phyloP scores from a whole-genome alignment of 345 rosid species.

The Cochlearia excelsa region DNA sequence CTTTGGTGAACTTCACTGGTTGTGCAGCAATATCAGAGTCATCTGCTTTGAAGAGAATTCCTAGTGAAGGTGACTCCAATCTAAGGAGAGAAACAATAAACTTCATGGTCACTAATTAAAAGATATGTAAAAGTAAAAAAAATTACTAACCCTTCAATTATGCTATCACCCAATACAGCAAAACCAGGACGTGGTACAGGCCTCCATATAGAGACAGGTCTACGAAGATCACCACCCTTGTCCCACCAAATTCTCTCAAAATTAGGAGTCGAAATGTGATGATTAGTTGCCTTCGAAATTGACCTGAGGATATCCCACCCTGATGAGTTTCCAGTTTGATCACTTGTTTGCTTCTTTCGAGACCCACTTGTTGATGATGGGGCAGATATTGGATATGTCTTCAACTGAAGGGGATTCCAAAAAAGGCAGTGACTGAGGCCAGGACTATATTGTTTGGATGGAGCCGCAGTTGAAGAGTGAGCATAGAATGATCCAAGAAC shows the following conservation, averaged over 20 bases:
- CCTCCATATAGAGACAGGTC: conserved; percentile 94
- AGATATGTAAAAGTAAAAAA: neutral
- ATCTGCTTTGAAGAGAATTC: conserved; percentile 74
- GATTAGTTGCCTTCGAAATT: conserved; percentile 60
- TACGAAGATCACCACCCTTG: conserved; percentile 83
- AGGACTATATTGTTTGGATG: conserved; percentile 50
- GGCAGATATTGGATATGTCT: conserved; percentile 42
- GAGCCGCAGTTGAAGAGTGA: conserved; percentile 61
- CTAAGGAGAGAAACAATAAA: conserved; percentile 41
- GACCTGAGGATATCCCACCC: conserved; percentile 85
- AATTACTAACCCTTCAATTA: conserved; percentile 77
- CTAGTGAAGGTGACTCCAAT: conserved; percentile 87
- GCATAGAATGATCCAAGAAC: conserved; percentile 88
- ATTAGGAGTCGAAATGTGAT: conserved; percentile 71
- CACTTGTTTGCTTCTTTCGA: conserved; percentile 45
- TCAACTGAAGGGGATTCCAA: conserved; percentile 61
- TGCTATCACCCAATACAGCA: conserved; percentile 86
- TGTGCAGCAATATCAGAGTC: conserved; percentile 76
- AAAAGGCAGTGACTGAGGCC: conserved; percentile 76
- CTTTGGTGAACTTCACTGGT: conserved; percentile 88
- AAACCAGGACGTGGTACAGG: conserved; percentile 73
- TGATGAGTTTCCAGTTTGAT: conserved; percentile 54
- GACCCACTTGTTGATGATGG: conserved; percentile 33
- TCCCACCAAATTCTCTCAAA: conserved; percentile 99
- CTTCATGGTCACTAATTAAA: conserved; percentile 2